Conservation (phyloP, 345 rosid species). For the Raphanus sativus region DNA sequence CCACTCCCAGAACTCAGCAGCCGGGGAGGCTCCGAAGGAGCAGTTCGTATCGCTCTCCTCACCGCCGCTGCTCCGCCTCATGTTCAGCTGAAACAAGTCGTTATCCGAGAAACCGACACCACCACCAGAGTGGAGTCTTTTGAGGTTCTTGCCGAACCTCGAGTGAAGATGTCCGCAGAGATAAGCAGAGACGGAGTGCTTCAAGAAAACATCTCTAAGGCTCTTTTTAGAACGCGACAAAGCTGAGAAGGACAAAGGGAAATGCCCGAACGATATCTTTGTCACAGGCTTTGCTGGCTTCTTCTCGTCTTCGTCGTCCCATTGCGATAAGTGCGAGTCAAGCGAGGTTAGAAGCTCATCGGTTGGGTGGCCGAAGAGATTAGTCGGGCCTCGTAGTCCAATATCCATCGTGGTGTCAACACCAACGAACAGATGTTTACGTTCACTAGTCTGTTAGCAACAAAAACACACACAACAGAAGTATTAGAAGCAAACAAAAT, state of each 20-base stretch:
- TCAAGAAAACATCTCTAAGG: constrained; percentile 75
- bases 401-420: constrained; percentile 76
- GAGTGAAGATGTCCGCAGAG: constrained; percentile 91
- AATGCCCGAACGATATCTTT: constrained; percentile 90
- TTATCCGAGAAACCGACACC: constrained; percentile 39
- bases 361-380: constrained; percentile 93
- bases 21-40: constrained; percentile 53
- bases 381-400: constrained; percentile 93
- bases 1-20: constrained; percentile 94
- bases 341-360: constrained; percentile 62
- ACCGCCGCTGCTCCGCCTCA: constrained; percentile 46
- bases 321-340: constrained; percentile 67
- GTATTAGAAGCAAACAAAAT: constrained; percentile 2
- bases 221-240: constrained; percentile 56
- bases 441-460: constrained; percentile 52
- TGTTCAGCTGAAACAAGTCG: constrained; percentile 68
- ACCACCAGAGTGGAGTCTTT: constrained; percentile 64
- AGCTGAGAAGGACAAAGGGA: constrained; percentile 84
- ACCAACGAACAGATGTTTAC: constrained; percentile 78
- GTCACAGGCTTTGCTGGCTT: constrained; percentile 54
- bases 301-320: constrained; percentile 48
- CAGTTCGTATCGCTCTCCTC: constrained; percentile 50
- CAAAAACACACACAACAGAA: constrained; percentile 21
- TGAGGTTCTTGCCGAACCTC: constrained; percentile 82
- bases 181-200: constrained; percentile 82